Percentiles rank a stretch among this genome's conserved stretches.
These are phyloP conservation scores for Solanum pinnatisectum DNA, from an alignment of 257 asterid genomes.

Conservation along the genomic window DNA sequence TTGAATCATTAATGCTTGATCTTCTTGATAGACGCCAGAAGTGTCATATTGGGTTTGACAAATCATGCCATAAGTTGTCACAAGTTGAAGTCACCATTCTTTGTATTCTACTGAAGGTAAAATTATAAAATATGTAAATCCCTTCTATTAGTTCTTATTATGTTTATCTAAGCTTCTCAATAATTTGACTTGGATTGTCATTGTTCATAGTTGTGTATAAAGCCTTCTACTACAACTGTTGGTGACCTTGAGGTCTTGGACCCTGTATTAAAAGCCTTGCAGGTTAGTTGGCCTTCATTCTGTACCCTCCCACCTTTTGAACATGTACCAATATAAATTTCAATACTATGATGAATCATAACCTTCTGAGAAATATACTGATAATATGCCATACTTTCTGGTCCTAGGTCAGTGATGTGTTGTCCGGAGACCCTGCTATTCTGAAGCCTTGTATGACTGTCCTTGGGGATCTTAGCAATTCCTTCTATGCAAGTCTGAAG, in stretches of 20 bases:
- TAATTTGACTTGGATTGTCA: not conserved
- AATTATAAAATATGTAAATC: not conserved
- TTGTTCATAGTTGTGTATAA: constrained; percentile 42
- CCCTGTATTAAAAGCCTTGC: constrained; percentile 46
- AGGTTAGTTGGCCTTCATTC: constrained; percentile 33
- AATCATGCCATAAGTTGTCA: constrained; percentile 31
- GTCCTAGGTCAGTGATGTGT: constrained; percentile 35
- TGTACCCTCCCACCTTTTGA: not conserved
- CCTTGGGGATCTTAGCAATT: constrained; percentile 56
- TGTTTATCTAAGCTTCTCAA: not conserved
- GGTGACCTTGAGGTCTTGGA: constrained; percentile 25
- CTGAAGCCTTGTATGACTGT: constrained; percentile 64
- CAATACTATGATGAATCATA: not conserved
- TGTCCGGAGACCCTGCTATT: constrained; percentile 38
- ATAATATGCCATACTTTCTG: constrained; percentile 1
- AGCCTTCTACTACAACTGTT: constrained; percentile 25
- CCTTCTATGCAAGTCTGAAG: constrained; percentile 44
- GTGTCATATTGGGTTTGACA: constrained; percentile 24
- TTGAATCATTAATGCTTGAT: constrained; percentile 39
- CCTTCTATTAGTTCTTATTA: not conserved
- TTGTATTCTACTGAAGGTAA: constrained; percentile 81
- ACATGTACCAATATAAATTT: not conserved
- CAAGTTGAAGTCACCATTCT: constrained; percentile 50
- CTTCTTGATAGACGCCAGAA: constrained; percentile 50
- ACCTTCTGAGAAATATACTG: not conserved